Evolutionary conservation across 257 asterid genomes (phyloP), one percentile per base, ranked within the genome.

Genomic region (Penstemon davidsonii): DNA sequence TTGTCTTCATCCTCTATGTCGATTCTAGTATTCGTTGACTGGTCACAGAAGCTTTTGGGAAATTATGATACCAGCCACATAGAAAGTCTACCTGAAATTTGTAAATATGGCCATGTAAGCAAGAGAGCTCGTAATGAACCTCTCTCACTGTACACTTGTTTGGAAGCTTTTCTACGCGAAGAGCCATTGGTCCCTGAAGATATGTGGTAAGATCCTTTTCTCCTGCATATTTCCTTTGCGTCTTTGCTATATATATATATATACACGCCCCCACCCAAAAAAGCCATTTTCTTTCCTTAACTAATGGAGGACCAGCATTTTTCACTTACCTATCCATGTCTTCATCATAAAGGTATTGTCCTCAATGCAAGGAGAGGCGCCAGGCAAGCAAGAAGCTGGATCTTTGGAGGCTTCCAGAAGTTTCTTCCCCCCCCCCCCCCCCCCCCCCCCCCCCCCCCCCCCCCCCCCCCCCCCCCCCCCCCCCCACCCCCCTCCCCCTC

Each of bases 151-250:
- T 94, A 94, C 78, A 87, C 97, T 81, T 94, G 99, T 89, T 77
- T 94, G 84, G 99, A 94, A 82, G 93, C 96, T 67, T 94, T 94
- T 84, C 81, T 90, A 43, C 96, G 97, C 13, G 99, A 94, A 81
- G 99, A 94, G 83, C 99, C 99, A 4, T 80, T 94, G 79, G 99
- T 94, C 72, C 99, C 99, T 19, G 99, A 94, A 79, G 99, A 94
- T 77, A 94, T 94, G 99, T 94, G 99, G 99, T 94, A 73, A 67
- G 85, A 76, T 72, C 50, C 47, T 45, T 74, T 57, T 71, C 10
- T 52, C 61, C 36, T 66, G 6, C 49, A 62, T 72, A 49, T 61
- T 53, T 37, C 73, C 73, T 73, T 55, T 73, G 73, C 64, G 63
- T 18, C 18, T 25, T 36, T 63, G 2, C 71, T 64, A 56, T 54